Base-by-base conservation (phyloP, 768 basidiomycete genomes). In the Leucocoprinus birnbaumii region DNA sequence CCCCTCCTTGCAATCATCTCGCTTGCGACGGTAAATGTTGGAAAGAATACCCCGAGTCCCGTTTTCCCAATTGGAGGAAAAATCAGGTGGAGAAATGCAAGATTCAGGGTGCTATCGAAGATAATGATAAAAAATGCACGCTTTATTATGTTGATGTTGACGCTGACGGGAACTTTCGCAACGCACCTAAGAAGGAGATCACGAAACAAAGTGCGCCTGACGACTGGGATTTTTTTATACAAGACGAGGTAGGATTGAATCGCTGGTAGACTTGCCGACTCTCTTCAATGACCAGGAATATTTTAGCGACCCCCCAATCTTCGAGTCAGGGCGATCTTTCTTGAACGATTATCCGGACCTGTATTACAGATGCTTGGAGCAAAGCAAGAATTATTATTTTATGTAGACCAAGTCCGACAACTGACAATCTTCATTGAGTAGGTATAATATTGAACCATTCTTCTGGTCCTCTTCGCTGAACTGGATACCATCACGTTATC, bases 401-500 rank as follows among this genome's bases (percentile, higher is more conserved):
- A 16, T 11, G 3, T n/a, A 11, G 13, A 4, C 4, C 6, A 38
- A n/a, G 4, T 7, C 38, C 4, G 13, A 38, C 9, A 3, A 13
- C 38, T 38, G n/a, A n/a, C 9, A 16, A 38, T 38, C 38, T 38
- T n/a, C 4, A 4, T n/a, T 38, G 3, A 27, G 16, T 25, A 80
- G 83, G 62, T 83, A 78, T 60, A 72, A 76, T 37, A 77, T 86
- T 44, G 85, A 86, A 58, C 85, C 85, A 0, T 86, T 85, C 64
- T 86, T 83, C 66, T 86, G 80, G 59, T 84, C 83, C 0, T 85
- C 84, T 0, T 82, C 82, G 13, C 59, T 84, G 2, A 84, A 82
- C 56, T 85, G 83, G 84, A 87, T 86, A 58, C 85, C 85, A 2
- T 82, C 83, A 1, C 77, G 84, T 51, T 87, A 80, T 49, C 79